A percentile compares a stretch with the other conserved stretches of the same genome.
phyloP scores from a whole-genome alignment of 1,284 basidiomycete genomes.

The Leccinum griseonigrum region DNA sequence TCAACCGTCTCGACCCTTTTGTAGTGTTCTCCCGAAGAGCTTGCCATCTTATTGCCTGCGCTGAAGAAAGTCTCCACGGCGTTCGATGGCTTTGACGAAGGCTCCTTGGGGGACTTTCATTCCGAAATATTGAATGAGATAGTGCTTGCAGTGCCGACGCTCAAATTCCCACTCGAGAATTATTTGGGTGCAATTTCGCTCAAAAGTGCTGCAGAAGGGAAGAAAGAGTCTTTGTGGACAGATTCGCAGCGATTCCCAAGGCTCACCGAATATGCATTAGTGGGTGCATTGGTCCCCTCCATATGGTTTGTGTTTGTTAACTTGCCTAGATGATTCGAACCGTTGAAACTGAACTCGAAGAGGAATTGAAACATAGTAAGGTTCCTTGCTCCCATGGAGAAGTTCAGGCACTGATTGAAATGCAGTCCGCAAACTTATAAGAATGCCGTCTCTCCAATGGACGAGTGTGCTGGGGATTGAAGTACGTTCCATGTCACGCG shows the following conservation, averaged over 20 bases:
- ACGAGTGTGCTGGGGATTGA: slow-evolving; percentile 67
- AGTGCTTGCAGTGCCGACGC: slow-evolving; percentile 63
- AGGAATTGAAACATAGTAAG: slow-evolving; percentile 71
- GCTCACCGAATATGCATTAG: slow-evolving; percentile 49
- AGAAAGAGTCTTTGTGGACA: slow-evolving; percentile 73
- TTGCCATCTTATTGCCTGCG: slow-evolving; percentile 73
- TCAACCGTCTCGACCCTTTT: not conserved
- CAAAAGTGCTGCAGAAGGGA: slow-evolving; percentile 65
- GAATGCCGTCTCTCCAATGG: slow-evolving; percentile 78
- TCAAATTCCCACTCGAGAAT: slow-evolving; percentile 54
- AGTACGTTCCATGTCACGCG: slow-evolving; percentile 39
- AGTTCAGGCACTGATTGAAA: slow-evolving; percentile 8
- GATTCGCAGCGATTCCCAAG: slow-evolving; percentile 70
- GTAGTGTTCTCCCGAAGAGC: slow-evolving; percentile 83
- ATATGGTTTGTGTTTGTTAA: slow-evolving; percentile 1
- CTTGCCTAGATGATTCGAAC: slow-evolving; percentile 50
- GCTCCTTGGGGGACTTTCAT: slow-evolving; percentile 53
- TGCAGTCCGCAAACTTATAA: slow-evolving; percentile 71
- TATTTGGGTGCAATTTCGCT: slow-evolving; percentile 65
- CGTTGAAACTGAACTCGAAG: slow-evolving; percentile 70
- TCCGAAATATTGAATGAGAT: slow-evolving; percentile 73
- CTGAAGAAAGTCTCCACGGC: slow-evolving; percentile 73
- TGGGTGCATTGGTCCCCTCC: slow-evolving; percentile 20
- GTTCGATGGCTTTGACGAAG: slow-evolving; percentile 51
- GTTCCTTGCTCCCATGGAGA: slow-evolving; percentile 5